A percentile compares a stretch with the other conserved stretches of the same genome.
Conservation (phyloP, 2,329 filamentous ascomycete genomes). For the Talaromyces sp. region DNA sequence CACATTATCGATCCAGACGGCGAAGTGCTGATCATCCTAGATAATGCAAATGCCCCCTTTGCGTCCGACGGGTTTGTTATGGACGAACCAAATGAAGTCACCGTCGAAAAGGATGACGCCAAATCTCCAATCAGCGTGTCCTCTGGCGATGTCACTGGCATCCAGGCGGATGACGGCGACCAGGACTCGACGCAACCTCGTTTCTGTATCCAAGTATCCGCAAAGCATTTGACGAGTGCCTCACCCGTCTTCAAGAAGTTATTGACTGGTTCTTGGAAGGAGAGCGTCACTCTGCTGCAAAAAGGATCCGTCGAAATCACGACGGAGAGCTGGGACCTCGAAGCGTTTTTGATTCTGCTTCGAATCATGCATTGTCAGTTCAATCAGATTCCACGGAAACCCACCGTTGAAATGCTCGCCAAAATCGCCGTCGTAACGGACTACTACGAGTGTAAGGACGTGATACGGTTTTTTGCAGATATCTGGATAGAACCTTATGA, state of each 20-base stretch:
- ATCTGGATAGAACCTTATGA: conserved; percentile 20
- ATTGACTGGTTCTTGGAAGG: conserved; percentile 23
- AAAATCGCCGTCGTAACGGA: conserved; percentile 23
- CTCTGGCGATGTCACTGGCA: too few species aligned
- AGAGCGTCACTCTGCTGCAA: conserved; percentile 15
- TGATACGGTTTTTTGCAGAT: conserved; percentile 12
- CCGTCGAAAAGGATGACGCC: background rate
- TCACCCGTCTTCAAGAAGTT: conserved; percentile 23
- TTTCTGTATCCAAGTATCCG: conserved; percentile 24
- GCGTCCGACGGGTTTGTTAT: too few species aligned
- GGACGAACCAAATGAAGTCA: background rate
- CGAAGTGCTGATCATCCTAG: conserved; percentile 6
- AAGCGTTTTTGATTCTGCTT: conserved; percentile 25
- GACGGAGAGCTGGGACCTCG: conserved; percentile 24
- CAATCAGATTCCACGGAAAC: conserved; percentile 17
- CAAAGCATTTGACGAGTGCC: conserved; percentile 24
- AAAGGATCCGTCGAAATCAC: conserved; percentile 23
- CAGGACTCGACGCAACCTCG: background rate
- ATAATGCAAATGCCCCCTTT: background rate
- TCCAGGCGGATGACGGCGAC: too few species aligned
- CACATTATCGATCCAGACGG: conserved; percentile 20
- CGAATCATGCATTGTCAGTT: conserved; percentile 24
- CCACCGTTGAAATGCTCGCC: conserved; percentile 10
- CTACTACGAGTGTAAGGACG: conserved; percentile 24
- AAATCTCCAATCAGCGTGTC: too few species aligned